Base-by-base conservation (phyloP, 2,329 filamentous ascomycete genomes). In the Bipolaris victoriae region DNA sequence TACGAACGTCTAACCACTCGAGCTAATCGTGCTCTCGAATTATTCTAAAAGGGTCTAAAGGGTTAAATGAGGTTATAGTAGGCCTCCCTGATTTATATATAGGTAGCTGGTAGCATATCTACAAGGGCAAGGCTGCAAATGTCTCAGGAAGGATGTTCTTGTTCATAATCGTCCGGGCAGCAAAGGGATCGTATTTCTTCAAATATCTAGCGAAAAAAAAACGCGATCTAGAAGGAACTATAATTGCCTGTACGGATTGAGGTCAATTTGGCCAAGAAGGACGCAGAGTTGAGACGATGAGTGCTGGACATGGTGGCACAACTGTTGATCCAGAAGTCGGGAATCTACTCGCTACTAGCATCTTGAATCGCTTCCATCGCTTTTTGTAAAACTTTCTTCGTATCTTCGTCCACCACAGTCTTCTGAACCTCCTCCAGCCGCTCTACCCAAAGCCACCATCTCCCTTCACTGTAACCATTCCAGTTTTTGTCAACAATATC, bases 281-380 rank as follows among this genome's bases (percentile, higher is more conserved):
- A 47, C 3, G 59, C 40, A 51, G 54, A 37, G 31, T 57, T 62
- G 2, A 57, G 46, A 6, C 53, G 58, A 5, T 60, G 58, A 15
- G 26, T 36, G 37, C 37, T 45, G 2, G 50, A 49, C 50, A 57
- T 33, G 3, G 54, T 11, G 7, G 58, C 58, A 43, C 50, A 55
- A 39, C 52, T 49, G 36, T 57, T 49, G 43, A 49, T 57, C 58
- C 50, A 35, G 24, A 31, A 22, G 5, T n/a, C 35, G 29, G 3
- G 26, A 31, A n/a, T 9, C 29, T 59, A 46, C 20, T 70, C 68
- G 45, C 61, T 53, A 15, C 68, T 65, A 2, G 67, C 4, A 16
- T 57, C 60, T 7, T 61, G 57, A 7, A 61, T 43, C 35, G 75
- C 71, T 37, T 67, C 58, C 47, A 60, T 24, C 66, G 44, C 29